phyloP scores from a whole-genome alignment of 1,284 basidiomycete species.

The Heterobasidion irregulare region DNA sequence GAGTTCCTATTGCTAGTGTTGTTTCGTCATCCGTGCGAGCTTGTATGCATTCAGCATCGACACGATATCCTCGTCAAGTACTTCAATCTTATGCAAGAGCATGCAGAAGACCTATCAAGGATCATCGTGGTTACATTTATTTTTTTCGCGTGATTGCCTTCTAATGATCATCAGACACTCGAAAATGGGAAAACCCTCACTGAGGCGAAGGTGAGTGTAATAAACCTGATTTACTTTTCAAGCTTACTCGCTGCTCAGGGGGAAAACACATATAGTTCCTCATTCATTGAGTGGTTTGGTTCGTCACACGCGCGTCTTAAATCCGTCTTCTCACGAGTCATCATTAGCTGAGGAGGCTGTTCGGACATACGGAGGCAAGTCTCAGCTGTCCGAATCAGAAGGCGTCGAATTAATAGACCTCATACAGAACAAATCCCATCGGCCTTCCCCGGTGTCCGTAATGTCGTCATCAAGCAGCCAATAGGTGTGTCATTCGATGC shows the following conservation, averaged over 20 bases:
- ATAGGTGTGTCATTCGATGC: slow-evolving; percentile 47
- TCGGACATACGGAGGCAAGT: slow-evolving; percentile 68
- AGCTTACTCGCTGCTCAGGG: slow-evolving; percentile 34
- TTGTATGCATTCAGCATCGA: slow-evolving; percentile 39
- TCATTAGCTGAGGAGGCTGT: slow-evolving; percentile 78
- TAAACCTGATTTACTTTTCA: not conserved
- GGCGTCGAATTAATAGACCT: no score
- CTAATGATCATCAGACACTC: slow-evolving; percentile 46
- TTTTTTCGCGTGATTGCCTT: not conserved
- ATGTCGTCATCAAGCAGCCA: slow-evolving; percentile 93
- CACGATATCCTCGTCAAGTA: slow-evolving; percentile 77
- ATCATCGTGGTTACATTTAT: slow-evolving; percentile 57
- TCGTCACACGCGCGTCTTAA: slow-evolving; percentile 15
- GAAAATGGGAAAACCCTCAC: slow-evolving; percentile 89
- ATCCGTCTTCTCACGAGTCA: no score
- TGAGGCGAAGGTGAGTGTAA: slow-evolving; percentile 60
- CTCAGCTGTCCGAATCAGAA: no score
- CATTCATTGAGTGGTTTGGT: slow-evolving; percentile 87
- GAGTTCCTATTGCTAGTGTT: slow-evolving; percentile 1
- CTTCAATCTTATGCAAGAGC: slow-evolving; percentile 64
- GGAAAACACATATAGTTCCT: slow-evolving; percentile 76
- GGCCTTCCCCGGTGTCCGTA: slow-evolving; percentile 63
- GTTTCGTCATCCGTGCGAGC: not conserved
- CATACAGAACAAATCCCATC: slow-evolving; percentile 75
- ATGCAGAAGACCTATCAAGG: slow-evolving; percentile 75